Conservation (phyloP, 2,329 filamentous ascomycete genomes). For the Spiromastix sp. region DNA sequence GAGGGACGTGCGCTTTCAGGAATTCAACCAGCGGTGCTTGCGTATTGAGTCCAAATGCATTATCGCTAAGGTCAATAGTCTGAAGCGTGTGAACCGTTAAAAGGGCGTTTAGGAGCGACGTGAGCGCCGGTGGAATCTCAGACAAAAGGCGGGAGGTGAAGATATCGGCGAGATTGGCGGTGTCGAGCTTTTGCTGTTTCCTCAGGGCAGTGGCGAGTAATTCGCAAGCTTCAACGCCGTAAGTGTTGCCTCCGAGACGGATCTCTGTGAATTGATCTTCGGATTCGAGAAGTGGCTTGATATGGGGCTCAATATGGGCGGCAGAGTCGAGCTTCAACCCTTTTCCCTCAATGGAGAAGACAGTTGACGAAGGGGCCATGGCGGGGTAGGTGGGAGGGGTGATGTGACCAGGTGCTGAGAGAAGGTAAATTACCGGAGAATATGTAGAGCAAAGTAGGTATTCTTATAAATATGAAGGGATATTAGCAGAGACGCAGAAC, state of each 20-base stretch:
- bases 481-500: neutral
- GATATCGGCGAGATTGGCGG: constrained; percentile 90
- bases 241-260: constrained; percentile 77
- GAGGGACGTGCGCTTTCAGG: constrained; percentile 73
- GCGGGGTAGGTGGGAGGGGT: constrained; percentile 28
- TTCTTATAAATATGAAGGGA: neutral
- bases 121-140: constrained; percentile 87
- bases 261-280: constrained; percentile 69
- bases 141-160: constrained; percentile 88
- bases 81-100: constrained; percentile 76
- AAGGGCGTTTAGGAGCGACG: constrained; percentile 72
- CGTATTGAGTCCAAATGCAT: constrained; percentile 93
- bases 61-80: constrained; percentile 93
- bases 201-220: constrained; percentile 72
- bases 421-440: constrained; percentile 2
- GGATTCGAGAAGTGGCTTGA: constrained; percentile 61
- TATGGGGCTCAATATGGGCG: constrained; percentile 74
- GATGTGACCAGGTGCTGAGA: constrained; percentile 9
- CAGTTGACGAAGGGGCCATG: constrained; percentile 39
- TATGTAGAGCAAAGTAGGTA: too few species aligned
- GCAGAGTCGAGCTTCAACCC: constrained; percentile 86
- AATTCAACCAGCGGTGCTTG: constrained; percentile 89
- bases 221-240: constrained; percentile 81
- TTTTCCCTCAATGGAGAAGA: constrained; percentile 84
- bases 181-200: constrained; percentile 70